Evolutionary conservation across 176 grass and related monocot species (phyloP).

Genomic region (Themeda triandra): DNA sequence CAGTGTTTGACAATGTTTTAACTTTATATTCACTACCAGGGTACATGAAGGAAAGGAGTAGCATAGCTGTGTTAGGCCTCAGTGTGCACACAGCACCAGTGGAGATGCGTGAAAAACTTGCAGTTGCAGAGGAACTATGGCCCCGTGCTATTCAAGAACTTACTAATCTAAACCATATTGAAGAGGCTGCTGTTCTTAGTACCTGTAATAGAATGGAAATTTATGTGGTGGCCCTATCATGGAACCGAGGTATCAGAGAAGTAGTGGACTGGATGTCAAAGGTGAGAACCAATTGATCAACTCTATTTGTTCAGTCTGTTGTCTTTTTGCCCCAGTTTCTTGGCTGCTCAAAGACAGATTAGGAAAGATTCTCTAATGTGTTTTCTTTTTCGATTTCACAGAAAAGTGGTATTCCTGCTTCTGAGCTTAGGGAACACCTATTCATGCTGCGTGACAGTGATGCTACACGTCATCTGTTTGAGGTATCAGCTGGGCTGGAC

Average conservation of each 20-base stretch:
- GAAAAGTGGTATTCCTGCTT: conserved; percentile 81
- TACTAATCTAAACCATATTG: conserved; percentile 78
- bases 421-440: conserved; percentile 75
- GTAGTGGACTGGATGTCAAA: conserved; percentile 97
- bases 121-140: conserved; percentile 87
- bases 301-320: conserved; percentile 6
- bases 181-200: conserved; percentile 98
- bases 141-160: conserved; percentile 90
- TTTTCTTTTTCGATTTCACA: conserved; percentile 18
- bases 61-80: conserved; percentile 89
- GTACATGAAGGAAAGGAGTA: conserved; percentile 97
- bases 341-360: conserved; percentile 14
- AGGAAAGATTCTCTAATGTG: conserved; percentile 17
- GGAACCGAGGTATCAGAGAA: conserved; percentile 96
- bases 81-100: conserved; percentile 93
- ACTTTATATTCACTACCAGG: conserved; percentile 44
- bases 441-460: conserved; percentile 86
- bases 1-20: conserved; percentile 26
- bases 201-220: conserved; percentile 99
- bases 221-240: conserved; percentile 91
- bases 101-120: conserved; percentile 96
- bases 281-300: conserved; percentile 44
- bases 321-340: conserved; percentile 16
- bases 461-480: conserved; percentile 76
- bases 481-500: conserved; percentile 82